Evolutionary conservation across 2,329 filamentous ascomycete species (phyloP).

Genomic region (Xylaria arbuscula): DNA sequence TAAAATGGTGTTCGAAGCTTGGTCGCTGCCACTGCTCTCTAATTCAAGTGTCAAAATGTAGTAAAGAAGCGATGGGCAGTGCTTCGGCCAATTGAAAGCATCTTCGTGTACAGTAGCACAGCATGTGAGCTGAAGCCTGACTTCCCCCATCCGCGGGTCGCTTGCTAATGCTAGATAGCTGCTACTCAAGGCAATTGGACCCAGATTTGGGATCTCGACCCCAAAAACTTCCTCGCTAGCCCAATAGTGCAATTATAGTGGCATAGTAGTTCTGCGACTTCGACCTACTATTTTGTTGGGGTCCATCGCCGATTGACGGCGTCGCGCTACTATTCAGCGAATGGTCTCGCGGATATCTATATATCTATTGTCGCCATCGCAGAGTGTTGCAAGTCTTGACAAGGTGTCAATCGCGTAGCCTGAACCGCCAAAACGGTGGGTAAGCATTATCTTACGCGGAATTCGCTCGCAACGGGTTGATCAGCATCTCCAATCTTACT

Average conservation of each 20-base stretch:
- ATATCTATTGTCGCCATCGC: too few species aligned
- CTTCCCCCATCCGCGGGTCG: too few species aligned
- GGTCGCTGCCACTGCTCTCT: too few species aligned
- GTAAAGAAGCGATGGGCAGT: too few species aligned
- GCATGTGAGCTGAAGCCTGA: too few species aligned
- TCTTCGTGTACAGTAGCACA: too few species aligned
- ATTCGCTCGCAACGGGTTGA: constrained; percentile 12
- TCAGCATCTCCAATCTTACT: constrained; percentile 12
- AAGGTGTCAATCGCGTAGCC: background rate
- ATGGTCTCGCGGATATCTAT: too few species aligned
- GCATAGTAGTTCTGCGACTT: background rate
- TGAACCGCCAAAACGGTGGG: constrained; percentile 11
- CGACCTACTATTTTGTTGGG: background rate
- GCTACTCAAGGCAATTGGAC: background rate
- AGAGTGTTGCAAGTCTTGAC: background rate
- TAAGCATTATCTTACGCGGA: constrained; percentile 5
- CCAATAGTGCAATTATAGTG: background rate
- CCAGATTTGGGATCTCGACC: background rate
- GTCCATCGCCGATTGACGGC: background rate
- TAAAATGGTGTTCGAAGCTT: too few species aligned
- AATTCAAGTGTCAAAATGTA: too few species aligned
- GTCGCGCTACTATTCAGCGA: background rate
- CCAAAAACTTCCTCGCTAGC: background rate
- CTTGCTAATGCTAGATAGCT: background rate
- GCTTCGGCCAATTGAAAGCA: too few species aligned